These are phyloP conservation scores for Pterula multifida DNA, from an alignment of 1,284 basidiomycete genomes.

Conservation along the genomic window DNA sequence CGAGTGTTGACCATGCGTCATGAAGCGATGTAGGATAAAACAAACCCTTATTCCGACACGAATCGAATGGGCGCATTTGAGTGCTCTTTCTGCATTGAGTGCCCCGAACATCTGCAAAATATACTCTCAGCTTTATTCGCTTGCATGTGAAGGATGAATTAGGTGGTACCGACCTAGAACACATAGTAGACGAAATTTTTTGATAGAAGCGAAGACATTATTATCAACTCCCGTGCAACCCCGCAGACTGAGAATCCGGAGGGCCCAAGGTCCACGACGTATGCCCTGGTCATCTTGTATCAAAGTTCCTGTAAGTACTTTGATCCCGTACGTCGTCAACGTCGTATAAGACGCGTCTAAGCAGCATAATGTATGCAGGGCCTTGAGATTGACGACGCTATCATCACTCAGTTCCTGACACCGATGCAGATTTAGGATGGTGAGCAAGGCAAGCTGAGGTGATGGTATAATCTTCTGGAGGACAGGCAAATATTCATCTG, in stretches of 20 bases:
- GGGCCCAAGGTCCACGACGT: constrained; percentile 38
- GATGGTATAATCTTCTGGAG: constrained; percentile 46
- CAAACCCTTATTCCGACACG: background rate
- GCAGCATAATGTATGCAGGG: constrained; percentile 40
- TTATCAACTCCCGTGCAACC: constrained; percentile 1
- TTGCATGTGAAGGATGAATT: background rate
- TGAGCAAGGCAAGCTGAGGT: constrained; percentile 45
- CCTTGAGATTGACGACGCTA: constrained; percentile 33
- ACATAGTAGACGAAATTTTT: background rate
- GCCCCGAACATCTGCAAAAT: background rate
- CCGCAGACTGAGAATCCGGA: constrained; percentile 40
- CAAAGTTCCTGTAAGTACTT: constrained; percentile 26
- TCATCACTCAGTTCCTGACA: constrained; percentile 44
- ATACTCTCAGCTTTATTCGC: background rate
- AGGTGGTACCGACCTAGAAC: background rate
- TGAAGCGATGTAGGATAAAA: background rate
- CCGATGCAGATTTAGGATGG: constrained; percentile 42
- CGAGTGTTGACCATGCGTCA: background rate
- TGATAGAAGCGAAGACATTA: background rate
- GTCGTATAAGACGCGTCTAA: constrained; percentile 46
- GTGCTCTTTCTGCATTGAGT: background rate
- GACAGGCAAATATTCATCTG: constrained; percentile 38
- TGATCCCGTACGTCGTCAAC: constrained; percentile 40
- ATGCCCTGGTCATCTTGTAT: constrained; percentile 13
- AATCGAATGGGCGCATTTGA: background rate